A percentile compares a stretch with the other conserved stretches of the same genome.
phyloP scores from a whole-genome alignment of 345 rosid genomes.

The Lenwebbia sp. region DNA sequence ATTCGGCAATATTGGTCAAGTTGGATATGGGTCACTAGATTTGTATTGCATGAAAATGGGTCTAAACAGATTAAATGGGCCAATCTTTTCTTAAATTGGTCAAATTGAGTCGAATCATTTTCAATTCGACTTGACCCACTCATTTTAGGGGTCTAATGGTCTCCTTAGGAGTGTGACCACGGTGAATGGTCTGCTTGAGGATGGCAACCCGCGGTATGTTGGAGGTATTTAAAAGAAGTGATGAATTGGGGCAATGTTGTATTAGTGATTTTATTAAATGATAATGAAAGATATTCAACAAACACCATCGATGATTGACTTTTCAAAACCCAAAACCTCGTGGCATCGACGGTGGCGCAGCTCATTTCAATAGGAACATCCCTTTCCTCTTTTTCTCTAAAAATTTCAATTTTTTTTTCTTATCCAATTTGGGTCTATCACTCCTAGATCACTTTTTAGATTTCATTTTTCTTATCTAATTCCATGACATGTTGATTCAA shows the following conservation, averaged over 20 bases:
- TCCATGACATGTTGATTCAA: neutral
- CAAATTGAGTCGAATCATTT: no score
- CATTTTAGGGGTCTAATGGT: no score
- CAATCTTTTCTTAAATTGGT: no score
- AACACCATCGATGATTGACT: neutral
- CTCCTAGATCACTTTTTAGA: neutral
- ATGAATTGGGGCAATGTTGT: neutral
- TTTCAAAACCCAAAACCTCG: neutral
- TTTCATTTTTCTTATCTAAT: neutral
- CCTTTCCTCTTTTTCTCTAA: neutral
- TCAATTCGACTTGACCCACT: no score
- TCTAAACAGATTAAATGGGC: no score
- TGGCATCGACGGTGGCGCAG: neutral
- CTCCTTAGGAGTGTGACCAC: neutral
- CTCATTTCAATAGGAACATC: neutral
- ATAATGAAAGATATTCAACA: neutral
- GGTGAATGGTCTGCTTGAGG: neutral
- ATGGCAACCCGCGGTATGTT: neutral
- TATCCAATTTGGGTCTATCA: neutral
- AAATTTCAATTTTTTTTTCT: neutral
- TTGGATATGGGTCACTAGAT: no score
- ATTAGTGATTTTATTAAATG: neutral
- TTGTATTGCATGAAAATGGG: no score
- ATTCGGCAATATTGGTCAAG: no score
- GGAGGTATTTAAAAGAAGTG: neutral